Conservation (phyloP, 257 asterid genomes). For the Solanum sparsipilum region DNA sequence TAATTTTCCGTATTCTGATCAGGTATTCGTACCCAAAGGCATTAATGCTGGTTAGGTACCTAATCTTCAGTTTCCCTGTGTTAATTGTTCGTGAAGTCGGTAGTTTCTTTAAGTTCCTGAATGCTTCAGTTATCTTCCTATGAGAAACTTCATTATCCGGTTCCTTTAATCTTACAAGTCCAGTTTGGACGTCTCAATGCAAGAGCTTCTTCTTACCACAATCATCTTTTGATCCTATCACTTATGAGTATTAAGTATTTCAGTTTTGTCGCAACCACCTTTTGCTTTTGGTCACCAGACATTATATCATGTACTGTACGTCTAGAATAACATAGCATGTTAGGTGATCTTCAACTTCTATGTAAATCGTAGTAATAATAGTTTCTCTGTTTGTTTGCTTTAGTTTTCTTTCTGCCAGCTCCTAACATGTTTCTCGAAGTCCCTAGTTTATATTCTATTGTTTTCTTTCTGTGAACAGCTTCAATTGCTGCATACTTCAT, state of each 20-base stretch:
- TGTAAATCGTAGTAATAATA: neutral
- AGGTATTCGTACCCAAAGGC: neutral
- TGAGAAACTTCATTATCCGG: neutral
- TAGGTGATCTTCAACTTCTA: neutral
- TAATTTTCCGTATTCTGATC: neutral
- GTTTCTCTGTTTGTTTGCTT: neutral
- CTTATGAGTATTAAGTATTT: neutral
- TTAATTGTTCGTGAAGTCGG: neutral
- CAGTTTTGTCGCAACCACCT: neutral
- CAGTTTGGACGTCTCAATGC: neutral
- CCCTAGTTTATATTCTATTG: neutral
- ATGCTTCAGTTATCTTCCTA: neutral
- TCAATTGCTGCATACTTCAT: conserved; percentile 81
- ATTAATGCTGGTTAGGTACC: neutral
- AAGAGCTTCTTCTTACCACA: neutral
- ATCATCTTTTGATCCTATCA: neutral
- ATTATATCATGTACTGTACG: neutral
- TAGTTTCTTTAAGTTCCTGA: neutral
- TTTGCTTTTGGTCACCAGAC: neutral
- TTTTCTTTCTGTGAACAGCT: conserved; percentile 31
- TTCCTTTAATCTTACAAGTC: neutral
- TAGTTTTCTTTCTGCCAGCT: neutral
- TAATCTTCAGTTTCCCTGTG: neutral
- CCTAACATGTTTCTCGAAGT: neutral
- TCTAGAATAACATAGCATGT: neutral